These are phyloP conservation scores for Hepatocystis sp. DNA, from an alignment of 169 alveolate genomes.

Conservation along the genomic window DNA sequence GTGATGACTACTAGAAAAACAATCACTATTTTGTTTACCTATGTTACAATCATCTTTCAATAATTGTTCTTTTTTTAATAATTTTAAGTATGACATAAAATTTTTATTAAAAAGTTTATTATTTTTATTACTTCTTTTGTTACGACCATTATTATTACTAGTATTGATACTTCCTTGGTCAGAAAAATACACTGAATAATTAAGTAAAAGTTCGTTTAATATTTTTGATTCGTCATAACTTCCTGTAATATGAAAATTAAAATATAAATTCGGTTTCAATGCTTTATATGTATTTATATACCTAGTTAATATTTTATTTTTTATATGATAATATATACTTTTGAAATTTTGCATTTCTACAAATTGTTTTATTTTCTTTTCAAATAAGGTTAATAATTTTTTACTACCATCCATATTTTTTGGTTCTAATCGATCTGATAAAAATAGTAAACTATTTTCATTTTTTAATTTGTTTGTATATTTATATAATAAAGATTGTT, in stretches of 20 bases:
- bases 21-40: background rate
- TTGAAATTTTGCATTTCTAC: slow-evolving; percentile 37
- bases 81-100: slow-evolving; percentile 24
- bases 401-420: background rate
- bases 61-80: slow-evolving; percentile 3
- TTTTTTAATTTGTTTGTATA: slow-evolving; percentile 33
- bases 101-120: slow-evolving; percentile 9
- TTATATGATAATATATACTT: slow-evolving; percentile 28
- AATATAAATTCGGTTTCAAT: slow-evolving; percentile 19
- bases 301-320: slow-evolving; percentile 8
- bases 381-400: slow-evolving; percentile 32
- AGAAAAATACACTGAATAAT: slow-evolving; percentile 33
- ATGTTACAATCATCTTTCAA: background rate
- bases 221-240: slow-evolving; percentile 57
- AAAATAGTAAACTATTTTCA: slow-evolving; percentile 26
- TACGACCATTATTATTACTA: background rate
- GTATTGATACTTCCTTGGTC: background rate
- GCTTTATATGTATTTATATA: slow-evolving; percentile 15
- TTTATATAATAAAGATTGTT: slow-evolving; percentile 45
- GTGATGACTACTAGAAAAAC: no score
- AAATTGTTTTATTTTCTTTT: slow-evolving; percentile 42
- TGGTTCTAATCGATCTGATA: background rate
- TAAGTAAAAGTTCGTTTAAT: slow-evolving; percentile 31
- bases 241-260: slow-evolving; percentile 56
- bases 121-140: background rate